Evolutionary conservation across 768 basidiomycete genomes (phyloP), one percentile per base, ranked within the genome.

Genomic region (Lepiota venenata): DNA sequence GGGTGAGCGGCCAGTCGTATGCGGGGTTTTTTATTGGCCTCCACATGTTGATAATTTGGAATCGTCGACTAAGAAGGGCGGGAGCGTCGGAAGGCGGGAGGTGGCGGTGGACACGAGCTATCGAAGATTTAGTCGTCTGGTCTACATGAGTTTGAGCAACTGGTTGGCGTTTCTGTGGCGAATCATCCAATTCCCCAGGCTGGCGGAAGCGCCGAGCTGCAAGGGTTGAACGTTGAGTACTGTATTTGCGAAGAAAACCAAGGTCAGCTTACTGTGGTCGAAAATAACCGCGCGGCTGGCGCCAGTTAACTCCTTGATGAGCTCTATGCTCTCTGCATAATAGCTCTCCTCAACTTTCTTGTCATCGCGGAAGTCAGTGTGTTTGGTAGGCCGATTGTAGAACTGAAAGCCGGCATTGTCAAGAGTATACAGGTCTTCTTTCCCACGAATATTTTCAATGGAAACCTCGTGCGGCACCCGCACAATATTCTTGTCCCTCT

Each of bases 21-120:
- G 79, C 81, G 0, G 75, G 63, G 55, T 77, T 64, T 1, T 60
- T 62, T 45, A 83, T 82, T 4, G 83, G 81, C 2, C 83, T 69
- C 83, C 83, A 84, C 22, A 84, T 70, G 58, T 83, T 84, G 55
- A 84, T 76, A 29, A 84, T 80, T 52, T 82, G 80, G 69, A 79
- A 81, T 0, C 80, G 75, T 16, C 71, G 69, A 54, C 72, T 64
- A 14, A 82, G 64, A 29, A 82, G 71, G 14, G 66, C 67, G 2
- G 71, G 65, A 0, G 63, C 81, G 3, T 83, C 80, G 0, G 62
- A 63, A 0, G 72, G 63, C 14, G 80, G 79, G 9, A 83, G 71
- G 57, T 83, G 80, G 4, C 74, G 71, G 51, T 76, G 73, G 1
- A 83, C 79, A 8, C 82, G 75, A 5, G 67, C 71, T 10, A 71